Conservation (phyloP, 768 basidiomycete genomes). For the Xanthoconium purpureum region DNA sequence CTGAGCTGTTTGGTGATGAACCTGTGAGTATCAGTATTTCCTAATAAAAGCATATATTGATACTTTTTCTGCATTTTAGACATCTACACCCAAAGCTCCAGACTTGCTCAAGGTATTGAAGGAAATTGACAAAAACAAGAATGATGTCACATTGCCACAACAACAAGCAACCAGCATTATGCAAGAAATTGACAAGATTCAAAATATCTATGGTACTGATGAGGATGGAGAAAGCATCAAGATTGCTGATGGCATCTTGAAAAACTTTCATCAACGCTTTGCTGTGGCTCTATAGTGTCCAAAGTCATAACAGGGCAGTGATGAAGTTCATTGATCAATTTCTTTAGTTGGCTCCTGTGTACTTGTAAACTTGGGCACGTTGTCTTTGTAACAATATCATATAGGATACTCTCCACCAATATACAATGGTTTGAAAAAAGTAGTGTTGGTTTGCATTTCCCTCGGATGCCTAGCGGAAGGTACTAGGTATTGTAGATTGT, state of each 20-base stretch:
- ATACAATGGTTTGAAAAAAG: too few relatives aligned
- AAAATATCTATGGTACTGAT: background rate
- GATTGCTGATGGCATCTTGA: conserved; percentile 15
- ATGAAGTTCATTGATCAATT: background rate
- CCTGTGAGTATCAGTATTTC: conserved; percentile 10
- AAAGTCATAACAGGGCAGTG: background rate
- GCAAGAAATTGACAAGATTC: conserved; percentile 1
- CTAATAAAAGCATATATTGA: background rate
- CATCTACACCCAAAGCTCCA: background rate
- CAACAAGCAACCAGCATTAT: conserved; percentile 8
- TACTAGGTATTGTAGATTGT: too few relatives aligned
- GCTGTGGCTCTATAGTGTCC: background rate
- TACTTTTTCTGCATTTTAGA: conserved; percentile 1
- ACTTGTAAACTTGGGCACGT: background rate
- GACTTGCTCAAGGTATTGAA: conserved; percentile 18
- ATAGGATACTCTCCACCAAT: too few relatives aligned
- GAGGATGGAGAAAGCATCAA: conserved; percentile 6
- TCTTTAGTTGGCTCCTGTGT: background rate
- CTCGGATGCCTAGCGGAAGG: too few relatives aligned
- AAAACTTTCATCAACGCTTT: conserved; percentile 26
- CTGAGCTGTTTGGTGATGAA: conserved; percentile 19
- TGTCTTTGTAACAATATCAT: too few relatives aligned
- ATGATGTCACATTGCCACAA: conserved; percentile 20
- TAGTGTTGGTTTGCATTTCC: too few relatives aligned
- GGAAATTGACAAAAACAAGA: conserved; percentile 22